Conservation (phyloP, 2,329 filamentous ascomycete genomes). For the Oidium heveae region DNA sequence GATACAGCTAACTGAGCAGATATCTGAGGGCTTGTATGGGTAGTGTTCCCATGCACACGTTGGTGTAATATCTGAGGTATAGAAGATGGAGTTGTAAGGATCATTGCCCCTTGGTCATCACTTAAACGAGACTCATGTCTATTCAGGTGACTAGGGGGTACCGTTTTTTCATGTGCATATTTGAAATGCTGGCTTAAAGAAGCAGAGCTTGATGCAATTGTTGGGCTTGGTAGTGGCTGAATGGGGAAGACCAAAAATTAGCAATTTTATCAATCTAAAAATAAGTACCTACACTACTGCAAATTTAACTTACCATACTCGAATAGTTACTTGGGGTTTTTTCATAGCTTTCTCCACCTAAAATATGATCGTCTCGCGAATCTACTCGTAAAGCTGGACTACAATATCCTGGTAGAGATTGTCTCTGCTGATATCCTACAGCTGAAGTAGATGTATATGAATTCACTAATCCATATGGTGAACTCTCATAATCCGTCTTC, state of each 20-base stretch:
- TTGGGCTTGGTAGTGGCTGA: constrained; percentile 30
- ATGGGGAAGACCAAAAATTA: constrained; percentile 27
- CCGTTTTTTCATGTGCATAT: constrained; percentile 28
- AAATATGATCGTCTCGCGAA: constrained; percentile 28
- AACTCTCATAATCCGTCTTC: constrained; percentile 35
- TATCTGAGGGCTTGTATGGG: constrained; percentile 12
- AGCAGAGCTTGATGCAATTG: constrained; percentile 24
- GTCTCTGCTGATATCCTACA: constrained; percentile 19
- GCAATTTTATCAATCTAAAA: constrained; percentile 33
- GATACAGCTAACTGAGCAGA: constrained; percentile 13
- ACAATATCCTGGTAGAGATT: constrained; percentile 32
- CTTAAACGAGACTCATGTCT: constrained; percentile 25
- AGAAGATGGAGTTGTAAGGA: constrained; percentile 14
- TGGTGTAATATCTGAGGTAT: constrained; percentile 25
- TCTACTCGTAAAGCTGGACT: constrained; percentile 36
- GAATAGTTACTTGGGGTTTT: constrained; percentile 32
- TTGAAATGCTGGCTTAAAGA: constrained; percentile 16
- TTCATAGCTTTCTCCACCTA: constrained; percentile 31
- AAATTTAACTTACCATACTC: constrained; percentile 21
- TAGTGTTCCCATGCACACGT: constrained; percentile 10
- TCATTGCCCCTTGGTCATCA: constrained; percentile 20
- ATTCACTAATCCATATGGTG: constrained; percentile 31
- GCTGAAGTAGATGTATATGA: constrained; percentile 21
- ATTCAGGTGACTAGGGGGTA: constrained; percentile 30
- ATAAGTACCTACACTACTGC: no score